Conservation (phyloP, 192 early-diverging fungal genomes). For the Backusella australiensis region DNA sequence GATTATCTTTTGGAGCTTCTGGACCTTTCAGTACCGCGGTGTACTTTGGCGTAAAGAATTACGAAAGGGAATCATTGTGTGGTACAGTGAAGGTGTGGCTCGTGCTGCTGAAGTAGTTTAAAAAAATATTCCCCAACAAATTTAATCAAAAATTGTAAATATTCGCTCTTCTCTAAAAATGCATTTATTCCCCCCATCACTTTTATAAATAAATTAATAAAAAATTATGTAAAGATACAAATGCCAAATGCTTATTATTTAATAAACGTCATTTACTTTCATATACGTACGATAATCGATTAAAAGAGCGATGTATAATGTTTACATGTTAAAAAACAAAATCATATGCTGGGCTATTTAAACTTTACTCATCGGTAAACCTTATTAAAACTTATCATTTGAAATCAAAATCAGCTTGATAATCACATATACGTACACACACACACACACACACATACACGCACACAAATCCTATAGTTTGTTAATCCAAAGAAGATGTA, state of each 20-base stretch:
- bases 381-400: not conserved
- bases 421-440: not conserved
- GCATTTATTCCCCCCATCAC: not conserved
- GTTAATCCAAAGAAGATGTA: not conserved
- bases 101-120: conserved; percentile 25
- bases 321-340: not conserved
- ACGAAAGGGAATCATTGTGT: conserved; percentile 52
- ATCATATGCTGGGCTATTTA: not conserved
- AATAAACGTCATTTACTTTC: not conserved
- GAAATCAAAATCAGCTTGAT: not conserved
- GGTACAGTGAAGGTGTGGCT: conserved; percentile 36
- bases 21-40: conserved; percentile 56
- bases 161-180: not conserved
- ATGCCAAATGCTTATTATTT: not conserved
- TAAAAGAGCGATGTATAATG: not conserved
- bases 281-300: not conserved
- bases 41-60: conserved; percentile 53
- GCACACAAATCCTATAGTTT: not conserved
- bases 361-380: not conserved
- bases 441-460: too few species aligned
- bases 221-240: not conserved
- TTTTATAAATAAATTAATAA: not conserved
- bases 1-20: conserved; percentile 54
- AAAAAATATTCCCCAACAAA: not conserved
- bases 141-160: not conserved